These are phyloP conservation scores for Tritrichomonas musculus DNA, from an alignment of 208 protist species.

Conservation along the genomic window DNA sequence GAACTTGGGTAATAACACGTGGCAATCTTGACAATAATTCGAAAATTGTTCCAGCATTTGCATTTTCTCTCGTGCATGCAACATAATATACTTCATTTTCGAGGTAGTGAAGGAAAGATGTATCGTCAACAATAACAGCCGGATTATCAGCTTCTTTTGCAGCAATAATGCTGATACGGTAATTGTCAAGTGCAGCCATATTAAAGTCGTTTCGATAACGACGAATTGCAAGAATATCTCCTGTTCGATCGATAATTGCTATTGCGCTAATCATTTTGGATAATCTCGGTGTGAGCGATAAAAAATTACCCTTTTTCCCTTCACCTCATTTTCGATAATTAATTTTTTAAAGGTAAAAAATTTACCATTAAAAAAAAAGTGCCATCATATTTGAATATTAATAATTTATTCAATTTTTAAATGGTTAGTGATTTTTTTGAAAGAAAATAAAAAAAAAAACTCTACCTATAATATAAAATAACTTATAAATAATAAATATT, in stretches of 20 bases:
- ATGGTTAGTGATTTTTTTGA: too few relatives aligned
- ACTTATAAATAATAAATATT: too few relatives aligned
- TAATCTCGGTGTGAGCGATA: too few relatives aligned
- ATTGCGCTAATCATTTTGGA: slow-evolving; percentile 9
- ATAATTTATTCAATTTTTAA: too few relatives aligned
- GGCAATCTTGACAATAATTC: not conserved
- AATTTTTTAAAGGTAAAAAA: too few relatives aligned
- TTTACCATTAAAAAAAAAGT: too few relatives aligned
- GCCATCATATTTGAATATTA: too few relatives aligned
- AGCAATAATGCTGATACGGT: not conserved
- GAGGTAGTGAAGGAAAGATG: not conserved
- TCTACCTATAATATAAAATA: too few relatives aligned
- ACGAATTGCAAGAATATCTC: not conserved
- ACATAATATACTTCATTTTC: slow-evolving; percentile 28
- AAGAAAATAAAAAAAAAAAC: too few relatives aligned
- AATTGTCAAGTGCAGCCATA: not conserved
- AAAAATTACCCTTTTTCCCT: too few relatives aligned
- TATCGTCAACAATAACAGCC: not conserved
- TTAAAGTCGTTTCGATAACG: not conserved
- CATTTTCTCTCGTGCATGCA: not conserved
- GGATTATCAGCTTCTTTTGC: not conserved
- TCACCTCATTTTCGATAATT: too few relatives aligned
- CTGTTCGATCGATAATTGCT: not conserved
- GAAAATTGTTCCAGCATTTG: not conserved
- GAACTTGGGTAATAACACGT: not conserved